Evolutionary conservation across 1,284 basidiomycete genomes (phyloP), one percentile per base, ranked within the genome.

Genomic region (Ganoderma lucidum): DNA sequence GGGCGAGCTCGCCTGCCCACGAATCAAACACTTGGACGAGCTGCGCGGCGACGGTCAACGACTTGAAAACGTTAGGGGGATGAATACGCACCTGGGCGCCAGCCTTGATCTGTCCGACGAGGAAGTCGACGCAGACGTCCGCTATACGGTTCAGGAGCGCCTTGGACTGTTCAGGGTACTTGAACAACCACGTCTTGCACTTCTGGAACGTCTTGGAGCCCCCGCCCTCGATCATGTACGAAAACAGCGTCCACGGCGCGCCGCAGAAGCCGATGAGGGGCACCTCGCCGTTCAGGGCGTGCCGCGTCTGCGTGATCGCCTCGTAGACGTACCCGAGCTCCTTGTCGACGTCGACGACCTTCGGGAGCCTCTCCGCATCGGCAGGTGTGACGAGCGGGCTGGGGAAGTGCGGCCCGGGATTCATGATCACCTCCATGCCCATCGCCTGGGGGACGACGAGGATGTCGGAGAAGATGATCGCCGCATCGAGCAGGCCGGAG

Each of bases 391-490:
- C 80, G 71, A 98, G 89, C 1, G 97, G 96, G 56, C 90, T 85
- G 2, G 96, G 94, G 76, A 98, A 96, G 76, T 87, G 83, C 1
- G 96, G 96, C 0, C 93, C 96, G 1, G 95, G 95, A 76, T 93
- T 93, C 96, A 98, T 98, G 76, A 93, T 84, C 0, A 98, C 95
- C 76, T 93, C 92, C 90, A 98, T 93, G 37, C 96, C 96, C 88
- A 98, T 89, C 23, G 96, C 96, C 80, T 98, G 96, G 0, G 96
- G 97, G 66, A 99, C 86, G 80, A 99, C 96, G 74, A 99, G 92
- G 81, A 98, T 97, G 81, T 98, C 96, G 77, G 91, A 94, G 85
- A 99, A 99, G 81, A 98, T 98, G 83, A 98, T 98, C 63, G 95
- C 88, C 17, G 96, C 96, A 81, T 98, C 97, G 75, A 98, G 82